A percentile compares a stretch with the other conserved stretches of the same genome.
These are phyloP conservation scores for Lizonia empirigonia DNA, from an alignment of 2,329 filamentous ascomycete species.

Conservation along the genomic window DNA sequence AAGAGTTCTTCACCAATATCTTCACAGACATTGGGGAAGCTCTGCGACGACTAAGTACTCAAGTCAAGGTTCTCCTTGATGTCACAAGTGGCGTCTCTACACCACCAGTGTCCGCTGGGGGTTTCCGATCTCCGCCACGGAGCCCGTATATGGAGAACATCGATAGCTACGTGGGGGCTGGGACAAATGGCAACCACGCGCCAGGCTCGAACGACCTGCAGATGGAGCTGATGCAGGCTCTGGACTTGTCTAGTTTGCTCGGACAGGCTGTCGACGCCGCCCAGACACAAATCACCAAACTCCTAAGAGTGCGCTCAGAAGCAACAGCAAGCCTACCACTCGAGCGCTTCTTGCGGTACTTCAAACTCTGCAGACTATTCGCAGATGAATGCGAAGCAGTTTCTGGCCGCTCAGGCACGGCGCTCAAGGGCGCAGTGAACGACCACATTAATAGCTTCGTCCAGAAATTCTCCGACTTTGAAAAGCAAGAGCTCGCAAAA, in stretches of 20 bases:
- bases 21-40: constrained; percentile 90
- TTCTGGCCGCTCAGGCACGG: constrained; percentile 75
- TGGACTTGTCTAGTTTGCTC: constrained; percentile 78
- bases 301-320: constrained; percentile 77
- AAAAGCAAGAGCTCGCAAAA: constrained; percentile 75
- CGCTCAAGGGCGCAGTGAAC: constrained; percentile 79
- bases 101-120: constrained; percentile 47
- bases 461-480: constrained; percentile 69
- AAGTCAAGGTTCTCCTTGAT: constrained; percentile 93
- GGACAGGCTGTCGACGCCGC: constrained; percentile 81
- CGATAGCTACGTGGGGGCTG: constrained; percentile 46
- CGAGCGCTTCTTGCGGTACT: constrained; percentile 77
- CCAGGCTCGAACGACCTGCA: constrained; percentile 53
- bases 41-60: constrained; percentile 80
- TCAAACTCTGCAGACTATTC: constrained; percentile 80
- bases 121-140: constrained; percentile 54
- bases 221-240: constrained; percentile 75
- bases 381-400: constrained; percentile 86
- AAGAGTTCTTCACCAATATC: constrained; percentile 78
- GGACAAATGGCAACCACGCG: constrained; percentile 20
- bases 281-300: constrained; percentile 73
- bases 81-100: constrained; percentile 76
- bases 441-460: constrained; percentile 83
- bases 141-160: constrained; percentile 53
- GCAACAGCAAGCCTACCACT: constrained; percentile 72